Base-by-base conservation (phyloP, 805 yeast species). In the Saccharomycopsis microspora region DNA sequence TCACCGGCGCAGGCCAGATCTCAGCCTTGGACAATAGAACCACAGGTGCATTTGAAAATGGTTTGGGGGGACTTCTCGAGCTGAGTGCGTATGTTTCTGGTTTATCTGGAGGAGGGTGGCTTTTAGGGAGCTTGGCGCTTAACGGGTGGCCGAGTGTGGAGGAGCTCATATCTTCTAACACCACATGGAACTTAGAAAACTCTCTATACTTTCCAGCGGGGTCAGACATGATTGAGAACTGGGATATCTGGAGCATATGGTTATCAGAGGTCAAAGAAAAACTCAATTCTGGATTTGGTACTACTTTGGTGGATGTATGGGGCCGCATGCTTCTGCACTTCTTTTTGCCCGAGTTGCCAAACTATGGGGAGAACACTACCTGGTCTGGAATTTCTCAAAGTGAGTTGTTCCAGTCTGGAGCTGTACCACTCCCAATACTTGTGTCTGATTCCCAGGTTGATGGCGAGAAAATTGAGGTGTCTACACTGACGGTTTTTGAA, bases 61-160 rank as follows among this genome's bases (percentile, higher is more conserved):
- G 83, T 9, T 60, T 86, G 39, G 89, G 90, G 33, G 93, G 95
- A 3, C 63, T 87, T 32, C 64, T 86, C 39, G 87, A 82, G 56
- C 66, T 84, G 4, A 60, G 85, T 1, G 75, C 83, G 7, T 87
- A 87, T 58, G 62, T 87, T 4, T 66, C 86, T 4, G 95, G 90
- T 5, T 71, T 85, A 38, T 80, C 89, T 10, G 95, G 96, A 33
- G 95, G 95, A 27, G 73, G 83, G 6, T 86, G 95, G 95, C 66
- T 84, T 44, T 68, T 85, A 29, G 82, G 85, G 1, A 72, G 88
- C 6, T 61, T 85, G 32, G 77, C 74, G 0, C 68, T 74, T 58
- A 84, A 86, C 60, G 78, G 80, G 58, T 87, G 84, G 80, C 76
- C 87, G 4, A 68, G 82, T 11, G 76, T 85, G 32, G 80, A 78